Evolutionary conservation across 176 grass and related monocot species (phyloP), one percentile per base, ranked within the genome.

Genomic region (Tillandsia leiboldiana): DNA sequence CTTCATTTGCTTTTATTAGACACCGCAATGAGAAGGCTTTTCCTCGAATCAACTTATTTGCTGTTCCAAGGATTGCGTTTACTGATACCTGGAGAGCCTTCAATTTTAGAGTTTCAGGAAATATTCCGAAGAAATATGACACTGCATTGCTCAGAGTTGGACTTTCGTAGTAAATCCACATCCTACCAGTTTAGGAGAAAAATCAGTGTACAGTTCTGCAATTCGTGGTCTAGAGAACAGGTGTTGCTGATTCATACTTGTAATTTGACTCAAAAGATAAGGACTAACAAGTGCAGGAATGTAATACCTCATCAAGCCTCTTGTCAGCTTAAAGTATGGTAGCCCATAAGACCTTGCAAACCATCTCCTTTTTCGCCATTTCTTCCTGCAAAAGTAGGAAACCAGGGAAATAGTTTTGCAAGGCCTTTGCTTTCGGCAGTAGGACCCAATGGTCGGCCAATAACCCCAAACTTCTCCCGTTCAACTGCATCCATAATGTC

Each of bases 401-500:
- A 70, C 89, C 89, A 99, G 64, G 86, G 86, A 84, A 97, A 93
- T 68, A 99, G 69, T 70, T 87, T 93, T 11, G 64, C 88, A 70
- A 96, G 83, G 56, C 85, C 73, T 72, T 89, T 77, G 12, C 75
- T 87, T 86, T 66, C 81, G 67, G 67, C 68, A 82, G 54, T 68
- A 65, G 57, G 58, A 77, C 49, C 68, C 50, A 67, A 69, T 79
- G 84, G 87, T 51, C 73, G 90, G 62, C 83, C 87, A 28, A 79
- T 90, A 81, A 97, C 82, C 13, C 89, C 89, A 10, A 81, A 97
- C 80, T 87, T 97, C 70, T 92, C 94, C 82, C 94, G 88, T 77
- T 93, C 94, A n/a, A 97, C 83, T 63, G 94, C 86, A 71, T 93
- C 87, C 86, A 93, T 90, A 71, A 97, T 78, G 79, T 93, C 94